These are phyloP conservation scores for Serendipita sp. DNA, from an alignment of 768 basidiomycete species.

Conservation along the genomic window DNA sequence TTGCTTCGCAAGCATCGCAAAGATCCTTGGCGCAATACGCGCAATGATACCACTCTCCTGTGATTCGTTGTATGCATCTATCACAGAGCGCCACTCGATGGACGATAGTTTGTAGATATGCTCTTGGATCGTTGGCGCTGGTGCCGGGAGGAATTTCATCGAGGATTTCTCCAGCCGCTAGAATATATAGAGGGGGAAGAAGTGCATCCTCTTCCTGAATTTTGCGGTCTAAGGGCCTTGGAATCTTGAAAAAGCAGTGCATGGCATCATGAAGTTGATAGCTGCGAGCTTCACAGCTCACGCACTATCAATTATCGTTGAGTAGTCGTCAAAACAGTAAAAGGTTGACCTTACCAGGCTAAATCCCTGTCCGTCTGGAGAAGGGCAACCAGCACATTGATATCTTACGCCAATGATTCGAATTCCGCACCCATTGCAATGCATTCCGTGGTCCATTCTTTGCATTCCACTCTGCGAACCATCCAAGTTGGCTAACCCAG, in stretches of 20 bases:
- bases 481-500: neutral
- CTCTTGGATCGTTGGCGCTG: constrained; percentile 15
- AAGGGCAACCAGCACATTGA: constrained; percentile 84
- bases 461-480: neutral
- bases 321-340: constrained; percentile 5
- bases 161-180: constrained; percentile 26
- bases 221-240: constrained; percentile 54
- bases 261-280: constrained; percentile 67
- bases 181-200: constrained; percentile 49
- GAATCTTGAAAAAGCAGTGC: constrained; percentile 81
- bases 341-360: constrained; percentile 43
- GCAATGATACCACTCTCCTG: constrained; percentile 85
- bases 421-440: constrained; percentile 23
- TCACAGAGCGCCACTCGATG: constrained; percentile 71
- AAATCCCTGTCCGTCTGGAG: constrained; percentile 42
- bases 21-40: constrained; percentile 76
- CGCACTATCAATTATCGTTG: constrained; percentile 38
- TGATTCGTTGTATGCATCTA: constrained; percentile 64
- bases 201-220: constrained; percentile 41
- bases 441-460: constrained; percentile 6
- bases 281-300: constrained; percentile 61
- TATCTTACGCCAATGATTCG: constrained; percentile 64
- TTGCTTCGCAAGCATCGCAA: constrained; percentile 66
- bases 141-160: constrained; percentile 15
- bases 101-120: constrained; percentile 42